Evolutionary conservation across 169 alveolate genomes (phyloP).

Genomic region (Theileria annulata): DNA sequence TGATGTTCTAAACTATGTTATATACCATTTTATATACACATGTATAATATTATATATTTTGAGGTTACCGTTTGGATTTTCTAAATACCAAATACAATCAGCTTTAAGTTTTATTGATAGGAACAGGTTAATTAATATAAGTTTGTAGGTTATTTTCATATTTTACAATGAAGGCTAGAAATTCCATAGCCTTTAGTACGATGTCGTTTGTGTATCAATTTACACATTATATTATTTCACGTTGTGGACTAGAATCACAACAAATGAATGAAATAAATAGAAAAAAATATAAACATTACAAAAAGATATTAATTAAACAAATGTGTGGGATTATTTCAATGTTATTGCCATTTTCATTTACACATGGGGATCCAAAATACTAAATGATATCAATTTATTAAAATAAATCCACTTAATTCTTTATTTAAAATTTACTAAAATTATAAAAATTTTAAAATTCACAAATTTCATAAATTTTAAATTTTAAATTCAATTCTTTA

Average conservation of each 20-base stretch:
- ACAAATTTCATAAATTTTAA: not conserved
- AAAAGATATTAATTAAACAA: not conserved
- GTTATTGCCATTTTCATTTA: not conserved
- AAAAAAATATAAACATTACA: not conserved
- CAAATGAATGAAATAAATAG: not conserved
- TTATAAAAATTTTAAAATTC: not conserved
- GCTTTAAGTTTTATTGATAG: not conserved
- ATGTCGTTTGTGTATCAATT: constrained; percentile 12
- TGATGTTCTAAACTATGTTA: constrained; percentile 9
- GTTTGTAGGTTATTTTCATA: constrained; percentile 10
- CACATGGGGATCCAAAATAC: constrained; percentile 10
- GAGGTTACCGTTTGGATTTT: constrained; percentile 51
- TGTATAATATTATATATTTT: not conserved
- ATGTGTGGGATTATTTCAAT: not conserved
- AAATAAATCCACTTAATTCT: not conserved
- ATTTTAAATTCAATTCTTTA: too few relatives aligned
- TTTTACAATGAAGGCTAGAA: constrained; percentile 4
- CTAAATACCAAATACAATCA: constrained; percentile 52
- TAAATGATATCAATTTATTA: not conserved
- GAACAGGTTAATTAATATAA: not conserved
- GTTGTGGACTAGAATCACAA: not conserved
- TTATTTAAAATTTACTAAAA: not conserved
- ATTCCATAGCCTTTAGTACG: not conserved
- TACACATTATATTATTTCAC: not conserved
- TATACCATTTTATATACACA: not conserved